Percentiles rank a stretch among this genome's conserved stretches.
Conservation (phyloP, 2,329 filamentous ascomycete species). For the Fusarium pseudograminearum region DNA sequence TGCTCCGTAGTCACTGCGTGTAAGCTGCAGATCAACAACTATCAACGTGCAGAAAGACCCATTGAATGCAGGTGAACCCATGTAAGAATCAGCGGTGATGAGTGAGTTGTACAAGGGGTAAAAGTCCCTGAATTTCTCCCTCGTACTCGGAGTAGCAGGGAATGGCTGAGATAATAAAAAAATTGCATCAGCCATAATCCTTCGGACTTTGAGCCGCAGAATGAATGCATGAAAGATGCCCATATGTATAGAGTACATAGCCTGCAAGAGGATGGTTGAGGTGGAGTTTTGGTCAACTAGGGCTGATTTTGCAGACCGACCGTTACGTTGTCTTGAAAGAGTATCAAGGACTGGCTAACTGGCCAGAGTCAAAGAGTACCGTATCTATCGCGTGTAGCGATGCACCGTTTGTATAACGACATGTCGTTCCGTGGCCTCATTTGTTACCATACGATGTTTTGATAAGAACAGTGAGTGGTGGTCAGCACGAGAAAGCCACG, state of each 20-base stretch:
- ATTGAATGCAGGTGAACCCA: not conserved
- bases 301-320: not conserved
- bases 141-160: not conserved
- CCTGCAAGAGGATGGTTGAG: not conserved
- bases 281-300: not conserved
- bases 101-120: not conserved
- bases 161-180: not conserved
- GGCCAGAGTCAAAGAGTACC: not conserved
- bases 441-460: not conserved
- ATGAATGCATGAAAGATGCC: not conserved
- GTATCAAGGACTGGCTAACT: not conserved
- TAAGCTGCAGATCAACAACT: not conserved
- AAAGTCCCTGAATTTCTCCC: not conserved
- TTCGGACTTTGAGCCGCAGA: not conserved
- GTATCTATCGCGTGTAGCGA: not conserved
- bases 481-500: constrained; percentile 3
- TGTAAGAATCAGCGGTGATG: not conserved
- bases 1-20: not conserved
- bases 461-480: not conserved
- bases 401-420: not conserved
- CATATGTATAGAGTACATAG: not conserved
- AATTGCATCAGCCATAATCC: not conserved
- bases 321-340: not conserved
- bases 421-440: not conserved
- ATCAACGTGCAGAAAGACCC: not conserved